phyloP scores from a whole-genome alignment of 148 eudicot species.

The Nepenthes gracilis region DNA sequence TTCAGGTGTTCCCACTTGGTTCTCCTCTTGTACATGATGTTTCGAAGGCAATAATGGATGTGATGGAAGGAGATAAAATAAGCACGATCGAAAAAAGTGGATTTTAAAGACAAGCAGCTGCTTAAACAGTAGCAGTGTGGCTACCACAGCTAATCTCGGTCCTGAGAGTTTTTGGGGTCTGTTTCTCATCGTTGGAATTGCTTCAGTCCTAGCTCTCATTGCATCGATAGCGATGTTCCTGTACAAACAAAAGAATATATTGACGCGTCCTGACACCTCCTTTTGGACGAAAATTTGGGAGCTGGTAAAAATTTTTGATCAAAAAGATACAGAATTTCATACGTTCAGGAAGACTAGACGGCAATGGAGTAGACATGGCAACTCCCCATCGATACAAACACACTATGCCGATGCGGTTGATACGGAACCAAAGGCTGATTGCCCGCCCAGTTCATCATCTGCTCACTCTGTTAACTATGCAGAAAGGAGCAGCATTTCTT shows the following conservation, averaged over 20 bases:
- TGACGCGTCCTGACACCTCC: not conserved
- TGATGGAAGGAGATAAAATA: not conserved
- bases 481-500: not conserved
- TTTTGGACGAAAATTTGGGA: not conserved
- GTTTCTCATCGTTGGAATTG: not conserved
- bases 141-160: not conserved
- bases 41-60: not conserved
- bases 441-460: not conserved
- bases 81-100: not conserved
- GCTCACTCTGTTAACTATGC: not conserved
- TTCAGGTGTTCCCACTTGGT: not conserved
- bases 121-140: not conserved
- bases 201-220: not conserved
- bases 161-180: not conserved
- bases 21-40: not conserved
- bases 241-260: not conserved
- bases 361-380: not conserved
- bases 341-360: not conserved
- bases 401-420: not conserved
- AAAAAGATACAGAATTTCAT: not conserved
- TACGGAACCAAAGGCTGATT: not conserved
- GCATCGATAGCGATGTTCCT: not conserved
- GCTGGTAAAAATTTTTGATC: not conserved
- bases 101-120: not conserved
- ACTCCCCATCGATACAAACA: not conserved